Base-by-base conservation (phyloP, 345 rosid genomes). In the Psidium friedrichsthalianum region DNA sequence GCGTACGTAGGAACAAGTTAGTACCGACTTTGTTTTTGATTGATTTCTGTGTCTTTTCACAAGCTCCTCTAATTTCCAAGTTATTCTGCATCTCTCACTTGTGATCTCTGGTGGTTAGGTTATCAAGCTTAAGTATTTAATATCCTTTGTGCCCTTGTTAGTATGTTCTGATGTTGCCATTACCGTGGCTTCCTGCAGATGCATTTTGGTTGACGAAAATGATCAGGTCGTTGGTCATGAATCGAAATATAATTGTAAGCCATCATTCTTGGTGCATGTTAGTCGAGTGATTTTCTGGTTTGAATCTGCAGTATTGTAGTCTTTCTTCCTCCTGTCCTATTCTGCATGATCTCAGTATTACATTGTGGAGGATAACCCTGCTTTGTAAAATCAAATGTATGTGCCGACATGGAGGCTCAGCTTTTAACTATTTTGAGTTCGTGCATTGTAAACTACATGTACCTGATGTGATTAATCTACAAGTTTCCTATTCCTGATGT, bases 191-290 rank as follows among this genome's bases (percentile, higher is more conserved):
- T 86, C 54, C 42, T 88, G 90, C 95, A 96, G 99, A 91, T 96
- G 99, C 96, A 96, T 96, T 89, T 93, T 96, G 76, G 96, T 96
- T 87, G 96, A 96, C 83, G 98, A 96, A 89, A 91, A 83, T 83
- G 98, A 95, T 88, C 89, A 74, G 29, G 98, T 94, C 81, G 94
- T 94, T 49, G 99, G 99, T 82, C 99, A 96, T 86, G 96, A 91
- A 64, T 91, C 94, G 80, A 96, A 97, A 86, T 97, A 95, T 89
- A 95, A 93, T 84, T 97, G 98, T 97, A 91, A 93, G 98, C 86
- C 14, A 44, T 86, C 74, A 12, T 74, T 47, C 27, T 82, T 27
- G 12, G n/a, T 56, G 59, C 59, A 22, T 56, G 59, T 49, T 24
- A 69, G 51, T 57, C 0, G 20, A 8, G 55, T 42, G 78, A 32